A percentile compares a stretch with the other conserved stretches of the same genome.
Conservation (phyloP, 371 early-diverging fungal genomes). For the Mortierella sp. region DNA sequence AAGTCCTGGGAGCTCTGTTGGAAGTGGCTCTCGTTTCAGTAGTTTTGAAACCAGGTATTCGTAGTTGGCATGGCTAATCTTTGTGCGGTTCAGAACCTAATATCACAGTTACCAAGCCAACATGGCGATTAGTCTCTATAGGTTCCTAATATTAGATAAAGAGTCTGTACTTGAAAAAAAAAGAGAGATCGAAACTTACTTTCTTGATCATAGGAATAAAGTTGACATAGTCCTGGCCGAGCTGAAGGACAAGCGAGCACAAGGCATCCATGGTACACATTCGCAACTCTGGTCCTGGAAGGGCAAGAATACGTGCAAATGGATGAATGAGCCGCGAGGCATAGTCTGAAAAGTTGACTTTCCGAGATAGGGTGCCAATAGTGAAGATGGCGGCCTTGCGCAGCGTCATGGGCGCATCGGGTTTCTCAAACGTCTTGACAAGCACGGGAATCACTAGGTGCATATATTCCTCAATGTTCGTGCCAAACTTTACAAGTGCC, state of each 20-base stretch:
- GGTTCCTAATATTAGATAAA: background rate
- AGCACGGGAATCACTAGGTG: conserved; percentile 92
- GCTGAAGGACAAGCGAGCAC: conserved; percentile 85
- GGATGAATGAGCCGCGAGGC: conserved; percentile 94
- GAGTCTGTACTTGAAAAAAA: background rate
- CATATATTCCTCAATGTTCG: conserved; percentile 94
- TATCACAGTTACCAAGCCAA: no score
- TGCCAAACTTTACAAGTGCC: conserved; percentile 86
- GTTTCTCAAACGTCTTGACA: conserved; percentile 82
- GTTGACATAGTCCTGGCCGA: conserved; percentile 88
- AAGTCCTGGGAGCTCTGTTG: conserved; percentile 62
- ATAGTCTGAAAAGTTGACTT: conserved; percentile 90
- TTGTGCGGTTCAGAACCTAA: conserved; percentile 69
- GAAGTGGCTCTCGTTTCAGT: conserved; percentile 79
- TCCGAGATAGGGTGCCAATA: conserved; percentile 81
- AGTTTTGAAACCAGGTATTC: conserved; percentile 79
- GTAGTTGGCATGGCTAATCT: conserved; percentile 77
- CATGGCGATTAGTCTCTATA: no score
- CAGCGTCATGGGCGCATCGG: conserved; percentile 72
- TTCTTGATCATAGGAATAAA: conserved; percentile 92
- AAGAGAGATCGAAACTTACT: conserved; percentile 53
- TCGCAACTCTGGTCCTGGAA: conserved; percentile 70
- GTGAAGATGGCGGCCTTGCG: conserved; percentile 82
- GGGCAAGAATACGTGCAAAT: conserved; percentile 79
- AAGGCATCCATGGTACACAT: conserved; percentile 84